Conservation (phyloP, 2,329 filamentous ascomycete species). For the Fusarium burgessii region DNA sequence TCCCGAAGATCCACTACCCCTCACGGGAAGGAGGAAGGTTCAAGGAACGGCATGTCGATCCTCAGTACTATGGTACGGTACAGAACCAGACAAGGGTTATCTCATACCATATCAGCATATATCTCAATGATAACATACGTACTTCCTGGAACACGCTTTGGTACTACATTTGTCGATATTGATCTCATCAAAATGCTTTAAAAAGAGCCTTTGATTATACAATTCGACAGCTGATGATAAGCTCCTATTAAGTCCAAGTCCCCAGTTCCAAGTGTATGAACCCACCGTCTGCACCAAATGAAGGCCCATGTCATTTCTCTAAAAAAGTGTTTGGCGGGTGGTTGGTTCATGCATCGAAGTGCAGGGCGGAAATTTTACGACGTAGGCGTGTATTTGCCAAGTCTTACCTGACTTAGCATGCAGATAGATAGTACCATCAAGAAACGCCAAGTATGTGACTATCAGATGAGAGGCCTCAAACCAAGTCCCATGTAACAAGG, state of each 20-base stretch:
- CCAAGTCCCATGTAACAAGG: constrained; percentile 63
- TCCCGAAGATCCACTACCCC: constrained; percentile 9
- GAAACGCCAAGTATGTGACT: constrained; percentile 21
- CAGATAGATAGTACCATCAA: constrained; percentile 2
- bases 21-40: not conserved
- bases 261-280: not conserved
- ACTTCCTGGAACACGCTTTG: not conserved
- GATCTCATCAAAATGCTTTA: not conserved
- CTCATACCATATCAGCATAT: not conserved
- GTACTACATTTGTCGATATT: not conserved
- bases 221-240: not conserved
- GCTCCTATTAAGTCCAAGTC: not conserved
- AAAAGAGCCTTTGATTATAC: not conserved
- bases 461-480: constrained; percentile 45
- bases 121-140: not conserved
- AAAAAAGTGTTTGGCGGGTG: not conserved
- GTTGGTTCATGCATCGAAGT: constrained; percentile 24
- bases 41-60: not conserved
- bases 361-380: constrained; percentile 18
- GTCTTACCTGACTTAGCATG: constrained; percentile 5
- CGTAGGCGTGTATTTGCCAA: constrained; percentile 8
- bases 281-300: not conserved
- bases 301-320: not conserved
- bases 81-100: not conserved
- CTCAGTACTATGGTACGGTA: not conserved